These are phyloP conservation scores for Oryza meridionalis DNA, from an alignment of 176 grass and related monocot species.

Conservation along the genomic window DNA sequence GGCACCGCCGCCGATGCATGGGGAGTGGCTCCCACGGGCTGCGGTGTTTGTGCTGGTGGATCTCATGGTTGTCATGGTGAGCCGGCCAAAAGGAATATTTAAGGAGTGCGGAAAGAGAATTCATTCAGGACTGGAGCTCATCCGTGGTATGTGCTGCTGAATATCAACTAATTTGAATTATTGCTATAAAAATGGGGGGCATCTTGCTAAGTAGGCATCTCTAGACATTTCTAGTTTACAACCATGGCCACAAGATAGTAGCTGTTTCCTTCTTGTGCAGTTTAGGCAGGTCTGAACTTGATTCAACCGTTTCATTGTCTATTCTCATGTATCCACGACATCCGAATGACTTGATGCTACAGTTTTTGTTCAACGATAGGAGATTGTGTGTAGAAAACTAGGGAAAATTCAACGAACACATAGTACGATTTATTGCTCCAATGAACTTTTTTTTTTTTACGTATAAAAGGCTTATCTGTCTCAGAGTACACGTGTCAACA, in stretches of 20 bases:
- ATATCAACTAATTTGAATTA: conserved; percentile 11
- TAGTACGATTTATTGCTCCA: neutral
- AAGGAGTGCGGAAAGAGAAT: conserved; percentile 94
- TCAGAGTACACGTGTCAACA: neutral
- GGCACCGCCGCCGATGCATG: conserved; percentile 86
- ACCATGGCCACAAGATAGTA: conserved; percentile 7
- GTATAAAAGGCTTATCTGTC: neutral
- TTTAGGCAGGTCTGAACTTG: neutral
- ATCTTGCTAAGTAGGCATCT: conserved; percentile 10
- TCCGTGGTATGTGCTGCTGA: conserved; percentile 68
- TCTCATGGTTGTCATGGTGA: conserved; percentile 95
- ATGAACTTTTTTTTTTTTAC: neutral
- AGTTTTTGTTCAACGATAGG: neutral
- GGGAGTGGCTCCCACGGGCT: conserved; percentile 90
- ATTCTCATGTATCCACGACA: neutral
- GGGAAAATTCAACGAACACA: neutral
- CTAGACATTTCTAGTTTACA: conserved; percentile 26
- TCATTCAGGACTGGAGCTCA: conserved; percentile 74
- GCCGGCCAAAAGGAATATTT: conserved; percentile 90
- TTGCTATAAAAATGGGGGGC: neutral
- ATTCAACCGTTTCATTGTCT: neutral
- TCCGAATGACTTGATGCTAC: conserved; percentile 8
- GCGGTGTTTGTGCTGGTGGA: conserved; percentile 86
- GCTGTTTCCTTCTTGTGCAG: neutral
- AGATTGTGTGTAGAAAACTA: neutral